Percentiles rank a stretch among this genome's conserved stretches.
phyloP scores from a whole-genome alignment of 495 filamentous ascomycete genomes.

The Jackrogersella minutella region DNA sequence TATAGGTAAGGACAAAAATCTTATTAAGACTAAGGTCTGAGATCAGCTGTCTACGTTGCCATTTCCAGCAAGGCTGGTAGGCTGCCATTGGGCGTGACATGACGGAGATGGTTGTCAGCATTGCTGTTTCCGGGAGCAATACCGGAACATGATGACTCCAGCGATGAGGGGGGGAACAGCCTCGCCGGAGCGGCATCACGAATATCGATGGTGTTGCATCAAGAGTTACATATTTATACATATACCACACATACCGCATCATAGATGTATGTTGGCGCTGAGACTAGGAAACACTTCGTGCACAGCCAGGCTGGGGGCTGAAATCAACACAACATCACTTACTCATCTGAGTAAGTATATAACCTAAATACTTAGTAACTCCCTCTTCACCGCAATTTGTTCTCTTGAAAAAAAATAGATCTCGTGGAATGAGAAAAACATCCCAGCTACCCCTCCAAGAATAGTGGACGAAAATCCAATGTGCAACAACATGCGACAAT shows the following conservation, averaged over 20 bases:
- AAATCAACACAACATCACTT: constrained; percentile 10
- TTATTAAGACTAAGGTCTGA: constrained; percentile 27
- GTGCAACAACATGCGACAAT: constrained; percentile 27
- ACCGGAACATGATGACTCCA: constrained; percentile 30
- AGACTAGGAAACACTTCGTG: constrained; percentile 16
- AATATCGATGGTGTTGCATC: constrained; percentile 23
- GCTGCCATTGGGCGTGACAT: constrained; percentile 29
- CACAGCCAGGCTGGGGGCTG: constrained; percentile 26
- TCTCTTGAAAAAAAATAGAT: background rate
- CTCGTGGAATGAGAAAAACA: background rate
- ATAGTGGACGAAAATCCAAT: constrained; percentile 9
- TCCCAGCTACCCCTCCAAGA: constrained; percentile 1
- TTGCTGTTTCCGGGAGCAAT: constrained; percentile 32
- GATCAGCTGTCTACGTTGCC: constrained; percentile 39
- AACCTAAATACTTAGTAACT: constrained; percentile 7
- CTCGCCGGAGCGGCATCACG: constrained; percentile 23
- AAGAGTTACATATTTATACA: constrained; percentile 10
- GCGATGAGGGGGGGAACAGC: constrained; percentile 9
- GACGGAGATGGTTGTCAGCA: constrained; percentile 29
- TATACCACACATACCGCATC: constrained; percentile 3
- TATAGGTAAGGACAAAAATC: constrained; percentile 30
- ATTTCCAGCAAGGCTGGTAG: constrained; percentile 27
- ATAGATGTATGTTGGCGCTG: constrained; percentile 2
- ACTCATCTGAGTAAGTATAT: constrained; percentile 6
- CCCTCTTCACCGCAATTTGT: constrained; percentile 33